These are phyloP conservation scores for Echeveria elegans DNA, from an alignment of 164 flowering plant species.

Conservation along the genomic window DNA sequence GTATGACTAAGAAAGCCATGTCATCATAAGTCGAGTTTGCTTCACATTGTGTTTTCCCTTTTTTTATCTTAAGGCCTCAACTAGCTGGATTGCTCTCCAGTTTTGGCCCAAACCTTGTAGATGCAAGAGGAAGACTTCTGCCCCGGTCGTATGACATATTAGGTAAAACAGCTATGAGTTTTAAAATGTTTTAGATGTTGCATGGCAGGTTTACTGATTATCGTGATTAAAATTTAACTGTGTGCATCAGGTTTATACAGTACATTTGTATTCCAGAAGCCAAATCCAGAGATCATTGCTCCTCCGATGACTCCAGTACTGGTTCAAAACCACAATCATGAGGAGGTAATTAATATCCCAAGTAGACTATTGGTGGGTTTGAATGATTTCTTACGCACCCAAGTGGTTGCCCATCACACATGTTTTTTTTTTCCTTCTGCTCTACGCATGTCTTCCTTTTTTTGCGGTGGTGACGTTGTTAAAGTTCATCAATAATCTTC, in stretches of 20 bases:
- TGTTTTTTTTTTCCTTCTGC: too few species aligned
- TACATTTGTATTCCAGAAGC: constrained; percentile 85
- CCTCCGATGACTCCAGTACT: constrained; percentile 60
- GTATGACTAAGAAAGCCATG: background rate
- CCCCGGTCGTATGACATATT: constrained; percentile 75
- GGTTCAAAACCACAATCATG: constrained; percentile 38
- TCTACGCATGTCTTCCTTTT: too few species aligned
- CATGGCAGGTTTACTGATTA: background rate
- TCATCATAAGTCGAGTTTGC: background rate
- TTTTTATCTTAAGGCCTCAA: constrained; percentile 42
- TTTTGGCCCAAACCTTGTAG: constrained; percentile 57
- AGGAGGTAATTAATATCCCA: too few species aligned
- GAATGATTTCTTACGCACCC: too few species aligned
- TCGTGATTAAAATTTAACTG: constrained; percentile 7
- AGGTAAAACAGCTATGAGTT: constrained; percentile 29
- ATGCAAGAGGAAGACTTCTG: constrained; percentile 82
- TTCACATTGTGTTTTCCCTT: background rate
- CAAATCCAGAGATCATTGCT: constrained; percentile 74
- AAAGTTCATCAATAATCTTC: background rate
- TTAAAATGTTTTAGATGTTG: background rate
- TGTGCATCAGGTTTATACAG: constrained; percentile 65
- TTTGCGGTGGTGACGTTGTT: too few species aligned
- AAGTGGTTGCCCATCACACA: too few species aligned
- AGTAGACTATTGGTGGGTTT: background rate
- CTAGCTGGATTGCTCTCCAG: constrained; percentile 63